These are phyloP conservation scores for Suillus plorans DNA, from an alignment of 768 basidiomycete species.

Conservation along the genomic window DNA sequence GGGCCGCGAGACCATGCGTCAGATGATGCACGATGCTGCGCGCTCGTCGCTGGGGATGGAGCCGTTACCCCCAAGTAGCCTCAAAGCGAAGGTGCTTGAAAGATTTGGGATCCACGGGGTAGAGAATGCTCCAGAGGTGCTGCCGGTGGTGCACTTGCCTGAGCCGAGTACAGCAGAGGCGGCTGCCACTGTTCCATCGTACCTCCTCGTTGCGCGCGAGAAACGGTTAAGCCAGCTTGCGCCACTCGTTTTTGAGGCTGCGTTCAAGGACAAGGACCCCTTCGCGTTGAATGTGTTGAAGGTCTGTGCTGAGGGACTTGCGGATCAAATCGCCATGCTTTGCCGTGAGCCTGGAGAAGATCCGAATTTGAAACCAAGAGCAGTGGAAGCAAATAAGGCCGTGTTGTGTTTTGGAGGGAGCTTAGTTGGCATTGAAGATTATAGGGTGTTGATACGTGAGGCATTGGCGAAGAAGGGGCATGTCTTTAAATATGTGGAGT, in stretches of 20 bases:
- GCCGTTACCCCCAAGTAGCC: conserved; percentile 21
- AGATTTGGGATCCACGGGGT: conserved; percentile 56
- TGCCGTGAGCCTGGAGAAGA: conserved; percentile 38
- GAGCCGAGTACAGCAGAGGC: conserved; percentile 40
- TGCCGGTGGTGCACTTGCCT: conserved; percentile 61
- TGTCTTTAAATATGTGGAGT: conserved; percentile 62
- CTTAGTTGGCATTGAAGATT: conserved; percentile 60
- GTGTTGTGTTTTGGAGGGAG: conserved; percentile 83
- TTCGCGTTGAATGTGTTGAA: conserved; percentile 62
- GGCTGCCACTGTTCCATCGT: conserved; percentile 23
- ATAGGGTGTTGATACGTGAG: conserved; percentile 55
- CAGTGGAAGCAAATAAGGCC: conserved; percentile 52
- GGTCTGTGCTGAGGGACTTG: conserved; percentile 52
- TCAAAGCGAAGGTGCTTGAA: conserved; percentile 49
- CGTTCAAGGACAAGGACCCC: conserved; percentile 66
- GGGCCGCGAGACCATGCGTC: conserved; percentile 72
- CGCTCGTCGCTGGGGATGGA: conserved; percentile 38
- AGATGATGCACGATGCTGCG: conserved; percentile 60
- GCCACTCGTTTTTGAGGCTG: conserved; percentile 76
- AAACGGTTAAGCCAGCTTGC: conserved; percentile 72
- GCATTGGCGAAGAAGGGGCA: conserved; percentile 58
- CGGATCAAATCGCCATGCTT: conserved; percentile 56
- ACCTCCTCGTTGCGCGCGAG: conserved; percentile 50
- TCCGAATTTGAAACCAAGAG: conserved; percentile 26
- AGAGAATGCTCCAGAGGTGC: conserved; percentile 51